These are phyloP conservation scores for Debaryomyces sp. DNA, from an alignment of 1,139 yeast genomes.

Conservation along the genomic window DNA sequence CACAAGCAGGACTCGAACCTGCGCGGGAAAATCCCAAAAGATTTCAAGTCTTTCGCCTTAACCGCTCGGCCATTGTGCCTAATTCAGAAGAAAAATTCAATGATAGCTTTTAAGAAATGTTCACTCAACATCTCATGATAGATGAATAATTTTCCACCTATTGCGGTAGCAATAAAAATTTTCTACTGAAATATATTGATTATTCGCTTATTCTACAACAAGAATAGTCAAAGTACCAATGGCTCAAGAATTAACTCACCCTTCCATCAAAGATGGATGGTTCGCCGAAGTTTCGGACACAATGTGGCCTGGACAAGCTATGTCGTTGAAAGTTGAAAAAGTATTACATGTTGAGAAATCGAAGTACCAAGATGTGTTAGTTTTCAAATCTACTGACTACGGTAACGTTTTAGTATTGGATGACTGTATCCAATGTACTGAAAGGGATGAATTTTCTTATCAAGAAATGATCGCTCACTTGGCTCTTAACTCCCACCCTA, in stretches of 20 bases:
- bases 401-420: constrained; percentile 92
- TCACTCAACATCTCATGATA: not conserved
- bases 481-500: constrained; percentile 86
- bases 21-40: constrained; percentile 62
- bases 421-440: constrained; percentile 90
- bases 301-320: constrained; percentile 96
- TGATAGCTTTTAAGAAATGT: not conserved
- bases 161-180: constrained; percentile 1
- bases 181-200: not conserved
- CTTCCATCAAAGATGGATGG: constrained; percentile 83
- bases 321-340: constrained; percentile 81
- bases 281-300: constrained; percentile 85
- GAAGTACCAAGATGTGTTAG: constrained; percentile 84
- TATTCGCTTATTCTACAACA: not conserved
- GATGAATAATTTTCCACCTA: not conserved
- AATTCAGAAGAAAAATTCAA: not conserved
- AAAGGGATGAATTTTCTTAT: constrained; percentile 91
- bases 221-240: constrained; percentile 10
- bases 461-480: constrained; percentile 95
- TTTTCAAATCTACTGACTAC: constrained; percentile 83
- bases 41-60: constrained; percentile 6
- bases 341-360: constrained; percentile 80
- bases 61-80: constrained; percentile 7
- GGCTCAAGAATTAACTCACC: constrained; percentile 61
- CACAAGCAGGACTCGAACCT: constrained; percentile 91